A percentile compares a stretch with the other conserved stretches of the same genome.
Evolutionary conservation across 345 rosid genomes (phyloP).

Genomic region (Syzygium oleosum): DNA sequence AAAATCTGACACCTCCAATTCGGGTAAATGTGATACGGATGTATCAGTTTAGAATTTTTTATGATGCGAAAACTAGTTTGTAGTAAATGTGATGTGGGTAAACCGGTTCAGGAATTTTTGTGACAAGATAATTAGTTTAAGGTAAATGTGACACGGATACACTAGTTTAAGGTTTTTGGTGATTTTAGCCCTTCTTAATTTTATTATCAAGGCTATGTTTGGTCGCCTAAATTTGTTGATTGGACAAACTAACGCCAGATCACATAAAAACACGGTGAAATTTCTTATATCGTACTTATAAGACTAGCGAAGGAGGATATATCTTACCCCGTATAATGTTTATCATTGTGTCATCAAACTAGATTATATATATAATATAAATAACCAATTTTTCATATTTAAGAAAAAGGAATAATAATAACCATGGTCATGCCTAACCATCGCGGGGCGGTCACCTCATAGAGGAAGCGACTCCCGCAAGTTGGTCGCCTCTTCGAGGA

Average conservation of each 20-base stretch:
- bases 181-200: not conserved
- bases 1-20: too few relatives aligned
- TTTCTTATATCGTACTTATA: not conserved
- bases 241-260: fast-evolving
- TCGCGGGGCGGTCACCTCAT: not conserved
- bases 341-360: not conserved
- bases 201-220: too few relatives aligned
- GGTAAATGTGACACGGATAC: not conserved
- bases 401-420: not conserved
- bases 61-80: too few relatives aligned
- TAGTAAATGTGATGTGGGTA: not conserved
- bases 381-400: not conserved
- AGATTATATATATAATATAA: not conserved
- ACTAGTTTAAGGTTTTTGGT: fast-evolving
- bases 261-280: fast-evolving
- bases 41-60: too few relatives aligned
- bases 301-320: not conserved
- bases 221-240: not conserved
- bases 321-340: not conserved
- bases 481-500: not conserved
- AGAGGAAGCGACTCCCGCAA: not conserved
- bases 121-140: not conserved
- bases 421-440: not conserved
- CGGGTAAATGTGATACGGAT: too few relatives aligned
- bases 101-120: fast-evolving